Evolutionary conservation across 306 rosid species (phyloP), one percentile per base, ranked within the genome.

Genomic region (Fragaria iinumae): DNA sequence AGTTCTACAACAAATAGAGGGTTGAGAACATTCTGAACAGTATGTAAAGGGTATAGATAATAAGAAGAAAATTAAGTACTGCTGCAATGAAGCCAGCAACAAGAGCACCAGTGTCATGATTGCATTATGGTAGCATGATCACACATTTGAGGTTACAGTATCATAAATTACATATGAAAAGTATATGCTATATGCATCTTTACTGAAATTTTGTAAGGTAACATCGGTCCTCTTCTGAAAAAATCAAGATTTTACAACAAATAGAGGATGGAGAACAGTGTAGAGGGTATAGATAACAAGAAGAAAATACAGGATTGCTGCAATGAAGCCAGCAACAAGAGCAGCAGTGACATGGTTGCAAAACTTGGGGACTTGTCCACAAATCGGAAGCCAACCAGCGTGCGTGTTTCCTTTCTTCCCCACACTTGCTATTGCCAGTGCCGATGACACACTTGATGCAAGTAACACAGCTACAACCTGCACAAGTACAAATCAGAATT

Each of bases 351-450:
- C 84, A 32, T 81, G 89, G 66, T 83, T 74, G 77, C 90, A 88
- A 25, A 82, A 88, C 77, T 80, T 84, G 53, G 81, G 84, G 59
- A 88, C 87, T 82, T 84, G 90, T 80, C 90, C 92, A 45, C 92
- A 88, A 41, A 88, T 82, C 0, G 92, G 90, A 11, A 86, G 60
- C 92, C 92, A 88, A 68, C 90, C 90, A 3, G 88, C 88, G 52
- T 84, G 80, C 53, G 9, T 76, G 68, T 88, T 86, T n/a, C 92
- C 92, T 65, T 86, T 80, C 84, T 88, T 86, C 4, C 90, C 92
- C 73, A 88, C 90, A 4, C 75, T 70, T 29, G 79, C 90, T 82
- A 88, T 67, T 13, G 87, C 84, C 71, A 86, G 5, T 16, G 92
- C 88, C 27, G 90, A 85, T 57, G 92, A 88, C 21, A 86, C 41